phyloP scores from a whole-genome alignment of 2,329 filamentous ascomycete genomes.

The Tolypocladium album region DNA sequence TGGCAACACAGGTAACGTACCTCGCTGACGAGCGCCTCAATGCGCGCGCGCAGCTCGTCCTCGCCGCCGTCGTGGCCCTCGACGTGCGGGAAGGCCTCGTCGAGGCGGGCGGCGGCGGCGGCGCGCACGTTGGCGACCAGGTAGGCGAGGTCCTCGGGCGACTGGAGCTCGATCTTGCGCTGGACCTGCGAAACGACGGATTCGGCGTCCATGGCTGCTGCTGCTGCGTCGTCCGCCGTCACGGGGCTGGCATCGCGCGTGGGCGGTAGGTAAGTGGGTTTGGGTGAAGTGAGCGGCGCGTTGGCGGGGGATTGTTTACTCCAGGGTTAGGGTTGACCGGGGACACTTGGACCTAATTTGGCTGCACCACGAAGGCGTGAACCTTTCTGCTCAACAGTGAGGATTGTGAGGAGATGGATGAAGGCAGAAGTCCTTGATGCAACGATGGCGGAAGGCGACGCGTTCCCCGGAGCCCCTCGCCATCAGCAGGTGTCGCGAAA shows the following conservation, averaged over 20 bases:
- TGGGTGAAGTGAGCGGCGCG: too few relatives aligned
- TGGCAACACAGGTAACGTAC: constrained; percentile 22
- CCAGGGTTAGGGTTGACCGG: not conserved
- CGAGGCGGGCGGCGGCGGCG: constrained; percentile 56
- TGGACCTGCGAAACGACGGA: constrained; percentile 33
- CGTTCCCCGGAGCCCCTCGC: too few relatives aligned
- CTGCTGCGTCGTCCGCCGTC: not conserved
- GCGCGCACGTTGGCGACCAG: constrained; percentile 59
- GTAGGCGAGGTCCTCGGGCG: constrained; percentile 61
- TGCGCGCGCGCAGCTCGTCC: constrained; percentile 46
- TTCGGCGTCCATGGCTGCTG: constrained; percentile 17
- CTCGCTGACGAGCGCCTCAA: constrained; percentile 49
- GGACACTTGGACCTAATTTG: not conserved
- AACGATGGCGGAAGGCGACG: too few relatives aligned
- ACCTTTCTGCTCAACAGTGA: not conserved
- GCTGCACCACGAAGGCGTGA: not conserved
- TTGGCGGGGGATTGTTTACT: not conserved
- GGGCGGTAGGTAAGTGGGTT: too few relatives aligned
- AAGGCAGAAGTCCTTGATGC: too few relatives aligned
- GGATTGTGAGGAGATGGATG: not conserved
- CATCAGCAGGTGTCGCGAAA: too few relatives aligned
- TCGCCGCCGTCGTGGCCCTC: constrained; percentile 32
- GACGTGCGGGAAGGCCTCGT: constrained; percentile 56
- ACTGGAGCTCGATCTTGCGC: constrained; percentile 71
- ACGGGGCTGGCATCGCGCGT: not conserved